Conservation (phyloP, 352 stramenopile genomes). For the Phytopythium chamaehyphon region DNA sequence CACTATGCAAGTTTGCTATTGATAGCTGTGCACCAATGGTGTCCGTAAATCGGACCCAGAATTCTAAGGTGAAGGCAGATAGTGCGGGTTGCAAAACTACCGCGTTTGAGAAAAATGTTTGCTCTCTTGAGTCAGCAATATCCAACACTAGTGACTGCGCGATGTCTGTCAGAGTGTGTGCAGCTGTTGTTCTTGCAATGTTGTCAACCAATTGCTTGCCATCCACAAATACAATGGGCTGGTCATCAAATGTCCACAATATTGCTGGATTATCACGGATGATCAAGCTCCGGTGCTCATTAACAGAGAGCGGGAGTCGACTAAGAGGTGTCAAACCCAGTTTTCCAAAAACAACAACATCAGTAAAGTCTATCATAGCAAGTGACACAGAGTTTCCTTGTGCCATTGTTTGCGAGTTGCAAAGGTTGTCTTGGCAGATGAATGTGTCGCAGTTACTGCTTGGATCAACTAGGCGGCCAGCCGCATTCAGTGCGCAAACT, state of each 20-base stretch:
- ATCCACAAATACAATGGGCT: constrained; percentile 18
- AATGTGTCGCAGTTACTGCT: constrained; percentile 16
- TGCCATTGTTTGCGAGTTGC: constrained; percentile 14
- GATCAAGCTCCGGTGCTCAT: constrained; percentile 46
- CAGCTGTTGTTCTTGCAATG: constrained; percentile 7
- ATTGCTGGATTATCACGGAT: constrained; percentile 59
- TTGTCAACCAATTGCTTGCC: constrained; percentile 5
- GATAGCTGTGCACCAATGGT: not conserved
- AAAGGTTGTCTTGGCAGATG: constrained; percentile 25
- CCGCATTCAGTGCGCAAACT: constrained; percentile 23
- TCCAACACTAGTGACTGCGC: constrained; percentile 16
- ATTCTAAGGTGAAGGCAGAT: constrained; percentile 59
- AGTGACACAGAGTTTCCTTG: constrained; percentile 16
- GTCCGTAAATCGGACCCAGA: constrained; percentile 35
- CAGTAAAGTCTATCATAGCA: constrained; percentile 47
- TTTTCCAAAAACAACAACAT: constrained; percentile 42
- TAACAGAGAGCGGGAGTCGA: constrained; percentile 39
- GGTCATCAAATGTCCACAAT: constrained; percentile 54
- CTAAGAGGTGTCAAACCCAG: constrained; percentile 27
- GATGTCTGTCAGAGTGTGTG: constrained; percentile 8
- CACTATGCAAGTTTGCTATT: constrained; percentile 8
- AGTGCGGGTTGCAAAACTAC: constrained; percentile 41
- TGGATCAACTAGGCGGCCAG: constrained; percentile 2
- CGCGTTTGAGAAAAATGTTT: constrained; percentile 49
- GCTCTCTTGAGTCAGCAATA: constrained; percentile 42